Conservation (phyloP, 169 alveolate species). For the Sarcocystis neurona region DNA sequence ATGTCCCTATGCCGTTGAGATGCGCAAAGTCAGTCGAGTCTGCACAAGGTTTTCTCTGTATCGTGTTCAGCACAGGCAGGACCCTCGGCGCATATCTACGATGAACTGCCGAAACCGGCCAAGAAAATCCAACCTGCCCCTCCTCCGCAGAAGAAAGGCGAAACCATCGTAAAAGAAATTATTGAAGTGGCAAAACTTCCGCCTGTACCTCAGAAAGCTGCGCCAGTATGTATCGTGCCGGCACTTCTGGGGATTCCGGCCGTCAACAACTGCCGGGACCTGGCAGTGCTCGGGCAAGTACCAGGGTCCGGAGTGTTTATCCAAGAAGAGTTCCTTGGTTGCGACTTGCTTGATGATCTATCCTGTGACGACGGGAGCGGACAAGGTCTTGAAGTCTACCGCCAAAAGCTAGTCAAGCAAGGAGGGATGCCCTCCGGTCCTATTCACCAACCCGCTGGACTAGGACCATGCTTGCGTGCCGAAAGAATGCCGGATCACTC, state of each 20-base stretch:
- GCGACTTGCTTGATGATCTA: conserved; percentile 28
- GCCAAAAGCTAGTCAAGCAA: conserved; percentile 8
- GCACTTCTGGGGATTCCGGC: conserved; percentile 24
- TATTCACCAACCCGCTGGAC: not conserved
- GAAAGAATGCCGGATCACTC: conserved; percentile 30
- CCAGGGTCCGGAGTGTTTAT: not conserved
- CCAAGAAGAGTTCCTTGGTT: conserved; percentile 28
- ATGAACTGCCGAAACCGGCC: not conserved
- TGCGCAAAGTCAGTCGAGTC: too few species aligned
- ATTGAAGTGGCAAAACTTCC: conserved; percentile 23
- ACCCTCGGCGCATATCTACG: not conserved
- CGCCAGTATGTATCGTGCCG: conserved; percentile 17
- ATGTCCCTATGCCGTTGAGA: too few species aligned
- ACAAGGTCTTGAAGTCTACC: conserved; percentile 19
- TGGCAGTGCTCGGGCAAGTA: not conserved
- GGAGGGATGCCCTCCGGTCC: not conserved
- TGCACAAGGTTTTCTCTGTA: too few species aligned
- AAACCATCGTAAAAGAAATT: conserved; percentile 11
- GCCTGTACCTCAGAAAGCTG: conserved; percentile 27
- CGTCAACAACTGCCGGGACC: conserved; percentile 14
- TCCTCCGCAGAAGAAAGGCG: conserved; percentile 35
- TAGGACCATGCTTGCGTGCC: conserved; percentile 31
- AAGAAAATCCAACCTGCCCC: conserved; percentile 27
- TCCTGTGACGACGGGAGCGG: conserved; percentile 37
- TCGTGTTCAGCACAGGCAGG: conserved; percentile 12